phyloP scores from a whole-genome alignment of 2,329 filamentous ascomycete species.

The Beauveria rudraprayagi region DNA sequence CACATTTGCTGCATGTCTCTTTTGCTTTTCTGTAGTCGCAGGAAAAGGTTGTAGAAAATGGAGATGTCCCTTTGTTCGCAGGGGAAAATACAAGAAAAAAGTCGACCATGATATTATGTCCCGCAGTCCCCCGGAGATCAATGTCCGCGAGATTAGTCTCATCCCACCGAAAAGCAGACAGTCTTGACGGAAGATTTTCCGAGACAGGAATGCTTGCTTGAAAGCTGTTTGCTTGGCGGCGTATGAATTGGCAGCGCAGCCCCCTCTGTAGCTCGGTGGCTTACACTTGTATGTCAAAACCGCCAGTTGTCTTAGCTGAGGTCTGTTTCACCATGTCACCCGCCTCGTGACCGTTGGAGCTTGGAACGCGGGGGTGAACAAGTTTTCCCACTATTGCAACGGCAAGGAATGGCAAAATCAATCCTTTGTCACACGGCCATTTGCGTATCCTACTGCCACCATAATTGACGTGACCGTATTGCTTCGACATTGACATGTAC shows the following conservation, averaged over 20 bases:
- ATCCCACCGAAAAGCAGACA: too few relatives aligned
- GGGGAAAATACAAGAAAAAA: too few relatives aligned
- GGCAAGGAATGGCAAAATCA: neutral
- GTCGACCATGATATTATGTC: too few relatives aligned
- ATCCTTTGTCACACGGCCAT: neutral
- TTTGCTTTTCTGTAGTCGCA: too few relatives aligned
- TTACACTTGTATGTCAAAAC: neutral
- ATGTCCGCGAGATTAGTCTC: too few relatives aligned
- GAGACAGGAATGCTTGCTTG: neutral
- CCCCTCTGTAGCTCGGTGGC: neutral
- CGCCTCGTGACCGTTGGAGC: neutral
- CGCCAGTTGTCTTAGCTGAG: neutral
- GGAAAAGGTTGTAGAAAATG: too few relatives aligned
- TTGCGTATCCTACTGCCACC: neutral
- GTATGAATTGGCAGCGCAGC: neutral
- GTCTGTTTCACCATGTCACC: conserved; percentile 4
- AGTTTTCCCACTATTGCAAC: neutral
- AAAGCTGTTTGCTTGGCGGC: neutral
- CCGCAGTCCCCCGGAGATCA: too few relatives aligned
- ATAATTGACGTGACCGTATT: neutral
- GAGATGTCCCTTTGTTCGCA: too few relatives aligned
- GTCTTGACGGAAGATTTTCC: neutral
- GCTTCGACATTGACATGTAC: too few relatives aligned
- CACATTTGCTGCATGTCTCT: too few relatives aligned
- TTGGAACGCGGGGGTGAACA: neutral